phyloP scores from a whole-genome alignment of 805 yeast species.

The Zygosaccharomyces bailii region DNA sequence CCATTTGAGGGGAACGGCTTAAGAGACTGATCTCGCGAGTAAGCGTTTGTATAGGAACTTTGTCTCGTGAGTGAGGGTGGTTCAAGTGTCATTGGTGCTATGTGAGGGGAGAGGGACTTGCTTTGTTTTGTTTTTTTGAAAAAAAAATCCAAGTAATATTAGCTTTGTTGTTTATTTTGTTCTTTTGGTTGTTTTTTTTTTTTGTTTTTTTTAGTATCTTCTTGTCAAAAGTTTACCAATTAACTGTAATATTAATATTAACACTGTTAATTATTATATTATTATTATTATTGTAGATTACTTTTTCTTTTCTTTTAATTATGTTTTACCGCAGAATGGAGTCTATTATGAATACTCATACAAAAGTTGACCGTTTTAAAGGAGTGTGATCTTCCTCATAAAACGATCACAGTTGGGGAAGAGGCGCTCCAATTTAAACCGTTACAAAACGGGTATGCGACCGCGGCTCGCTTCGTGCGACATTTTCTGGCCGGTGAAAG shows the following conservation, averaged over 20 bases:
- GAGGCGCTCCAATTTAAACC: background rate
- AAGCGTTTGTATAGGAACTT: slow-evolving; percentile 6
- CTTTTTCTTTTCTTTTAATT: background rate
- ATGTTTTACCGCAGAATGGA: background rate
- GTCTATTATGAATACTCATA: background rate
- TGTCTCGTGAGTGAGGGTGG: slow-evolving; percentile 8
- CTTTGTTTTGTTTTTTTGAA: no score
- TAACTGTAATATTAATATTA: background rate
- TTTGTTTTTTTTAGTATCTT: no score
- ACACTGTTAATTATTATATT: background rate
- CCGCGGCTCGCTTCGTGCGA: background rate
- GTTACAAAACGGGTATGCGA: slow-evolving; percentile 1
- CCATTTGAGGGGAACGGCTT: slow-evolving; percentile 35
- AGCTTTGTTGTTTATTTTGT: no score
- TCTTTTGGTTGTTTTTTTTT: no score
- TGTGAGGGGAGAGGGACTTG: no score
- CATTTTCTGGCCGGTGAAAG: background rate
- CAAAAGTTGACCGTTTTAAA: background rate
- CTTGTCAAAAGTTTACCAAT: background rate
- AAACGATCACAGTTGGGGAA: background rate
- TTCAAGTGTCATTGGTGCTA: slow-evolving; percentile 6
- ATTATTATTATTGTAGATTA: background rate
- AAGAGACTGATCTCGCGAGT: slow-evolving; percentile 18
- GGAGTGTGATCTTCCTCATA: background rate
- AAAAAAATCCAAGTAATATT: no score